Evolutionary conservation across 164 flowering plant genomes (phyloP).

Genomic region (Berberis thunbergii): DNA sequence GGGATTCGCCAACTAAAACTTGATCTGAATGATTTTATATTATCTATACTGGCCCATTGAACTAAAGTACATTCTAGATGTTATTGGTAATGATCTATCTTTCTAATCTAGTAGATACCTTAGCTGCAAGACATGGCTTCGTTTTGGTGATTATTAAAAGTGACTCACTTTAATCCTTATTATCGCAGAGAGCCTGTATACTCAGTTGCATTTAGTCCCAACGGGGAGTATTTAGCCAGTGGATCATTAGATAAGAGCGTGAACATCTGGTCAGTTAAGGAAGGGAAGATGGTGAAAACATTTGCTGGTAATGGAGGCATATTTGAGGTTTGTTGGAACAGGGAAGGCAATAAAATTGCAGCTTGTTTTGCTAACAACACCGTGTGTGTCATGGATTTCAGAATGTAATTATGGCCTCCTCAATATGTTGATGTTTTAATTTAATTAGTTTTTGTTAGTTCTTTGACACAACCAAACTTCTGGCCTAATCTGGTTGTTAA

Average conservation of each 20-base stretch:
- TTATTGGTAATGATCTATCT: too few species aligned
- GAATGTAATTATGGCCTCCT: constrained; percentile 34
- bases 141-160: too few species aligned
- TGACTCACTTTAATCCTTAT: background rate
- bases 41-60: too few species aligned
- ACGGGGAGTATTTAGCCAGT: constrained; percentile 79
- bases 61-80: too few species aligned
- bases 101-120: too few species aligned
- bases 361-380: constrained; percentile 82
- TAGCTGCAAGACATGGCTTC: too few species aligned
- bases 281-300: constrained; percentile 78
- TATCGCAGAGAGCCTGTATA: constrained; percentile 80
- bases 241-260: constrained; percentile 80
- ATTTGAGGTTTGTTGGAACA: constrained; percentile 96
- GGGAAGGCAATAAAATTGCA: constrained; percentile 85
- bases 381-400: constrained; percentile 78
- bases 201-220: constrained; percentile 92
- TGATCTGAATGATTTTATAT: too few species aligned
- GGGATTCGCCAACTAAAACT: too few species aligned
- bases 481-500: too few species aligned
- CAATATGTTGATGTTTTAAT: too few species aligned
- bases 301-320: constrained; percentile 77
- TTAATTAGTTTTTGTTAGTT: too few species aligned
- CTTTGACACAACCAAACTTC: too few species aligned
- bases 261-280: constrained; percentile 82